Percentiles rank a stretch among this genome's conserved stretches.
Conservation (phyloP, 306 rosid species). For the Cucurbita pepo region DNA sequence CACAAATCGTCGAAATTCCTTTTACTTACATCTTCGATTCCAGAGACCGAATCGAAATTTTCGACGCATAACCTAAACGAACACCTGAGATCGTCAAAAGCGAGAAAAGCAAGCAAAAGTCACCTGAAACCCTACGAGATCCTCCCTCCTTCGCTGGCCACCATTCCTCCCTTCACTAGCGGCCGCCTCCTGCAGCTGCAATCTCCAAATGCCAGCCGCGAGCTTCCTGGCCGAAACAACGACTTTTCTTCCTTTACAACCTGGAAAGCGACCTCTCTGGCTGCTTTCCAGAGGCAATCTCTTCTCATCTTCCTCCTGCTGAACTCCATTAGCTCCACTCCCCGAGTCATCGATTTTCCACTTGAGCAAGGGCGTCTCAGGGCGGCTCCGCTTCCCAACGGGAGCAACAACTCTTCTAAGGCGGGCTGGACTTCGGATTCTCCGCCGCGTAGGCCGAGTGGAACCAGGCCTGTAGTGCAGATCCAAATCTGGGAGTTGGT, state of each 20-base stretch:
- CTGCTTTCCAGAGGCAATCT: slow-evolving; percentile 9
- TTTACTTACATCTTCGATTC: background rate
- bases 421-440: slow-evolving; percentile 26
- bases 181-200: slow-evolving; percentile 47
- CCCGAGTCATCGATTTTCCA: slow-evolving; percentile 34
- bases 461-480: slow-evolving; percentile 27
- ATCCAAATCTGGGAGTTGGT: slow-evolving; percentile 41
- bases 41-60: background rate
- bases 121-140: slow-evolving; percentile 54
- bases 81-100: background rate
- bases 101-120: background rate
- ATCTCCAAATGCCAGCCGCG: slow-evolving; percentile 74
- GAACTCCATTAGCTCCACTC: slow-evolving; percentile 3
- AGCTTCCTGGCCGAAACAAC: slow-evolving; percentile 68
- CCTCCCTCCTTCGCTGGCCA: slow-evolving; percentile 1
- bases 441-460: slow-evolving; percentile 13
- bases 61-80: background rate
- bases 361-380: slow-evolving; percentile 58
- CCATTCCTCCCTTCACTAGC: slow-evolving; percentile 15
- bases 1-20: background rate
- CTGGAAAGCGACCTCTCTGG: slow-evolving; percentile 19
- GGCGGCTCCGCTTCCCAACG: slow-evolving; percentile 52
- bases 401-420: slow-evolving; percentile 18
- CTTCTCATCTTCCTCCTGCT: slow-evolving; percentile 19
- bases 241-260: slow-evolving; percentile 19